phyloP scores from a whole-genome alignment of 2,329 filamentous ascomycete genomes.

The Endoconidiophora laricicola region DNA sequence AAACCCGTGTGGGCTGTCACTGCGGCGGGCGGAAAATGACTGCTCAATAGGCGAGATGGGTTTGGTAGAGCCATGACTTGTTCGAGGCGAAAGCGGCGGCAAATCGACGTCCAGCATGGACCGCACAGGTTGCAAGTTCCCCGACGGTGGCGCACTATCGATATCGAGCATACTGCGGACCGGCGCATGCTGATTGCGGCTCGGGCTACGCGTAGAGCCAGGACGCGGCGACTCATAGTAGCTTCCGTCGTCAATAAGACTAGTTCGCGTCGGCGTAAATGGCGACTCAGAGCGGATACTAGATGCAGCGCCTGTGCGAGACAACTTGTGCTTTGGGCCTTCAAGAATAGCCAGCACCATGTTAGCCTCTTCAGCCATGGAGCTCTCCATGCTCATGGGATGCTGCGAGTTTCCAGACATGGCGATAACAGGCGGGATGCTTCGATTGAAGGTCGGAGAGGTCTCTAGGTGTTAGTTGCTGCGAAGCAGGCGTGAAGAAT shows the following conservation, averaged over 20 bases:
- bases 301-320: neutral
- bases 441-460: neutral
- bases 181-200: conserved; percentile 31
- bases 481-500: neutral
- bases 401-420: conserved; percentile 17
- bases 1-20: conserved; percentile 16
- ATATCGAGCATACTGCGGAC: conserved; percentile 52
- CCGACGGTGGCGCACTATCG: conserved; percentile 24
- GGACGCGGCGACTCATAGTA: conserved; percentile 3
- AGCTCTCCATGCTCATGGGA: conserved; percentile 59
- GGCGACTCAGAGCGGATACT: conserved; percentile 32
- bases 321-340: conserved; percentile 21
- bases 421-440: neutral
- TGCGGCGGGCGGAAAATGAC: conserved; percentile 3
- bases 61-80: conserved; percentile 6
- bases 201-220: conserved; percentile 13
- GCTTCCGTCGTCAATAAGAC: conserved; percentile 32
- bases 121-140: conserved; percentile 23
- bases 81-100: conserved; percentile 14
- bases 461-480: neutral
- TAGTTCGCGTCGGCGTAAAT: conserved; percentile 51
- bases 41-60: conserved; percentile 7
- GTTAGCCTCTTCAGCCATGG: conserved; percentile 59
- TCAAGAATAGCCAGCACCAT: conserved; percentile 57
- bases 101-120: conserved; percentile 36